phyloP scores from a whole-genome alignment of 2,329 filamentous ascomycete species.

The Hypocreales sp. region DNA sequence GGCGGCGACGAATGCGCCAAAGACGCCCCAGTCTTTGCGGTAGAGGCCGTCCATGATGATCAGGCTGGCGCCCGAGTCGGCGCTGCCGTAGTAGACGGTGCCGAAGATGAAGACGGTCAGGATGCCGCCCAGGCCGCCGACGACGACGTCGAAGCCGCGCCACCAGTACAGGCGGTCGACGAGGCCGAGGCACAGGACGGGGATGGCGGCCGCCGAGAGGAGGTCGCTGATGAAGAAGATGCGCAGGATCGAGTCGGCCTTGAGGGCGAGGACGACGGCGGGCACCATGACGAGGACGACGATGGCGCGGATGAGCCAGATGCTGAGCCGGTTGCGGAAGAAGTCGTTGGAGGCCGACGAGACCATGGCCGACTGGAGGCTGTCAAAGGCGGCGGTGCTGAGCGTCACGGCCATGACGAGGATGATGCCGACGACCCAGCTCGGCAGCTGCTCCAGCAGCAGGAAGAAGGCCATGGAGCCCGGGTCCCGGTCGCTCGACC shows the following conservation, averaged over 20 bases:
- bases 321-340: constrained; percentile 65
- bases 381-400: constrained; percentile 67
- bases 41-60: constrained; percentile 62
- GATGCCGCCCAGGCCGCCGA: constrained; percentile 63
- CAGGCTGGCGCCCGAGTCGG: constrained; percentile 45
- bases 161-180: constrained; percentile 57
- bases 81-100: constrained; percentile 59
- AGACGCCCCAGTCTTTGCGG: constrained; percentile 63
- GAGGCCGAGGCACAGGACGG: constrained; percentile 59
- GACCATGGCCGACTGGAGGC: constrained; percentile 69
- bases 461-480: constrained; percentile 61
- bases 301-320: constrained; percentile 54
- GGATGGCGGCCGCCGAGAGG: constrained; percentile 61
- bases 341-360: constrained; percentile 74
- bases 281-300: constrained; percentile 64
- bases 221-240: constrained; percentile 75
- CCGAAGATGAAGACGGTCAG: constrained; percentile 72
- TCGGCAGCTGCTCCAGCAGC: constrained; percentile 54
- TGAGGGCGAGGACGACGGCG: constrained; percentile 57
- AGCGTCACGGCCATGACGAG: constrained; percentile 68
- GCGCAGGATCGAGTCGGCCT: constrained; percentile 58
- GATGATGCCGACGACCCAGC: constrained; percentile 70
- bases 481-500: constrained; percentile 41
- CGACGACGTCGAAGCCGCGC: constrained; percentile 67
- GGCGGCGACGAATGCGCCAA: constrained; percentile 70